Conservation (phyloP, 2,329 filamentous ascomycete genomes). For the Metarhizium anisopliae region DNA sequence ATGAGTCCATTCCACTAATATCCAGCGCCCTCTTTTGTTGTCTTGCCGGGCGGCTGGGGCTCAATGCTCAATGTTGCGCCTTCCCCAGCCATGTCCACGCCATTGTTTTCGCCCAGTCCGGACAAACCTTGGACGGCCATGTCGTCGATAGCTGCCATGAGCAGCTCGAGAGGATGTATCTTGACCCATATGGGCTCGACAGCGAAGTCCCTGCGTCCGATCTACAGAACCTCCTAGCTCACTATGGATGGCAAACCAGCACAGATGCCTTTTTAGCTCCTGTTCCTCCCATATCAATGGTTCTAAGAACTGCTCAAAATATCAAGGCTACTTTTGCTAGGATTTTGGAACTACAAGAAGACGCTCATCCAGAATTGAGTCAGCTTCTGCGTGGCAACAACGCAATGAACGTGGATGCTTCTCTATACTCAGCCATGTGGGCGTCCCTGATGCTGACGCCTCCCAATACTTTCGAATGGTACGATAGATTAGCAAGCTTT, state of each 20-base stretch:
- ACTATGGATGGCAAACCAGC: constrained; percentile 33
- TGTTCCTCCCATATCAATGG: constrained; percentile 56
- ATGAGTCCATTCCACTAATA: constrained; percentile 78
- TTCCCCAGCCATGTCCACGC: constrained; percentile 82
- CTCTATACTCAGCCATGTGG: constrained; percentile 69
- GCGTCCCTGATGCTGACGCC: constrained; percentile 49
- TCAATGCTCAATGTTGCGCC: constrained; percentile 70
- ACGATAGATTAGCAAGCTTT: constrained; percentile 55
- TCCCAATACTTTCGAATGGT: constrained; percentile 40
- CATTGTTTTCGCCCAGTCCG: constrained; percentile 56
- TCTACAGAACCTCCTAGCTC: constrained; percentile 50
- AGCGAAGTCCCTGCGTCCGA: constrained; percentile 54
- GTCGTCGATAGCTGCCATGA: constrained; percentile 29
- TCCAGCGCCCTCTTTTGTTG: constrained; percentile 81
- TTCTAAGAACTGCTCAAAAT: constrained; percentile 65
- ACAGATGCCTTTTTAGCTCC: constrained; percentile 49
- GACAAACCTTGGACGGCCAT: constrained; percentile 50
- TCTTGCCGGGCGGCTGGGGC: constrained; percentile 62
- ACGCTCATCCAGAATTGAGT: constrained; percentile 18
- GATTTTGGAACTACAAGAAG: constrained; percentile 18
- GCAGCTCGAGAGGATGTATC: constrained; percentile 51
- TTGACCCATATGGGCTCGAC: constrained; percentile 70
- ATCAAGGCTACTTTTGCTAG: constrained; percentile 59
- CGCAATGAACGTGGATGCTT: constrained; percentile 39
- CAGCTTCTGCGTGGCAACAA: constrained; percentile 26